phyloP scores from a whole-genome alignment of 257 asterid genomes.

The Rehmannia glutinosa region DNA sequence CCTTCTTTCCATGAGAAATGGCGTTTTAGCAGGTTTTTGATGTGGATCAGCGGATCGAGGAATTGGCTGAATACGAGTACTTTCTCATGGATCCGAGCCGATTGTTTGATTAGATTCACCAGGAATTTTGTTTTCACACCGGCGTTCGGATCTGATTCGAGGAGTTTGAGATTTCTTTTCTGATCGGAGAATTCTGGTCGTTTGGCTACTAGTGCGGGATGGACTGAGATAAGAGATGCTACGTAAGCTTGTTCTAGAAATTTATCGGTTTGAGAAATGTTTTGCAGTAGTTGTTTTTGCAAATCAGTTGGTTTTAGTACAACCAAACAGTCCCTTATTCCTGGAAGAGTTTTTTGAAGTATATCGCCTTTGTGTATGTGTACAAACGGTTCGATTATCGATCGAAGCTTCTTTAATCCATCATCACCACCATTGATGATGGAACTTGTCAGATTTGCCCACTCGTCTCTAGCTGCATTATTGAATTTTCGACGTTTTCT shows the following conservation, averaged over 20 bases:
- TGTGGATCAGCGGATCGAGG: constrained; percentile 44
- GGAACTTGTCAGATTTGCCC: constrained; percentile 35
- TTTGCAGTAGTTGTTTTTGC: constrained; percentile 36
- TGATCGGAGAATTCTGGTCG: constrained; percentile 20
- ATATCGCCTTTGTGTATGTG: constrained; percentile 56
- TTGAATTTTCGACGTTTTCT: not conserved
- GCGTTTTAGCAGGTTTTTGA: constrained; percentile 33
- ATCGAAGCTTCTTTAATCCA: constrained; percentile 35
- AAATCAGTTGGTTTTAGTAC: constrained; percentile 46
- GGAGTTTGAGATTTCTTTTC: constrained; percentile 1
- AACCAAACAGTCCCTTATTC: constrained; percentile 45
- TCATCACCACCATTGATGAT: constrained; percentile 17
- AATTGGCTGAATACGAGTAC: constrained; percentile 60
- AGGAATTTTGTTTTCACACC: constrained; percentile 66
- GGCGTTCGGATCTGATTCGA: constrained; percentile 29
- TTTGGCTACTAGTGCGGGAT: constrained; percentile 54
- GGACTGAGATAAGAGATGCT: constrained; percentile 58
- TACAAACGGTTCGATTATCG: constrained; percentile 56
- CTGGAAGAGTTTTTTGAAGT: constrained; percentile 59
- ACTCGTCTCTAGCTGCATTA: constrained; percentile 19
- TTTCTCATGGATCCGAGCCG: constrained; percentile 34
- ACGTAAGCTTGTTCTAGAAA: constrained; percentile 31
- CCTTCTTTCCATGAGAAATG: constrained; percentile 56
- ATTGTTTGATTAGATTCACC: constrained; percentile 39
- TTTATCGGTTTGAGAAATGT: not conserved